Base-by-base conservation (phyloP, 306 rosid species). In the Sophora flavescens region DNA sequence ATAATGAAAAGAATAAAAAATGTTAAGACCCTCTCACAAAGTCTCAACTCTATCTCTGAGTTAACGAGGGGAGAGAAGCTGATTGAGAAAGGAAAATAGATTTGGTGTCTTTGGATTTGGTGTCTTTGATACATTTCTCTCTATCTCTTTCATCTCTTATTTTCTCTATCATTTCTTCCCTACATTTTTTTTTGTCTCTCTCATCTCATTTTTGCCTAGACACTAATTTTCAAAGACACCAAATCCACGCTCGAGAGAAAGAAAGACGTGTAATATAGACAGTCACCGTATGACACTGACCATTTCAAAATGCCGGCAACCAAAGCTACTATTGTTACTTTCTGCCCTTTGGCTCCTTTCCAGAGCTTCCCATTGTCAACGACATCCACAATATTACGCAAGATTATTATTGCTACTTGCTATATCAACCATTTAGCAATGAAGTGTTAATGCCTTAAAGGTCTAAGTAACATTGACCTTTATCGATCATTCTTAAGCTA, bases 221-320 rank as follows among this genome's bases (percentile, higher is more conserved):
- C n/a, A n/a, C n/a, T n/a, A n/a, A n/a, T n/a, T n/a, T n/a, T n/a
- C n/a, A n/a, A n/a, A n/a, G n/a, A n/a, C n/a, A n/a, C n/a, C n/a
- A n/a, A n/a, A n/a, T n/a, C n/a, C n/a, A n/a, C n/a, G n/a, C n/a
- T n/a, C n/a, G n/a, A n/a, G n/a, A n/a, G n/a, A n/a, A n/a, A n/a
- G n/a, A n/a, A 53, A 50, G 82, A 72, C 75, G 44, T 42, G 61
- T 1, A 4, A 36, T 28, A 67, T 26, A 58, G 65, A 51, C 76
- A 28, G 26, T 0, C 51, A 48, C 28, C 10, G 10, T 42, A 10
- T 33, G 22, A 14, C 12, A 63, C 16, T 18, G 91, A 77, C 88
- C 33, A 8, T 67, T 83, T 87, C 85, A 83, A 84, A 65, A 57
- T 35, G 93, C 96, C 93, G 93, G 89, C 89, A 38, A 11, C 65